Base-by-base conservation (phyloP, 306 rosid genomes). In the Casuarina cunninghamiana region DNA sequence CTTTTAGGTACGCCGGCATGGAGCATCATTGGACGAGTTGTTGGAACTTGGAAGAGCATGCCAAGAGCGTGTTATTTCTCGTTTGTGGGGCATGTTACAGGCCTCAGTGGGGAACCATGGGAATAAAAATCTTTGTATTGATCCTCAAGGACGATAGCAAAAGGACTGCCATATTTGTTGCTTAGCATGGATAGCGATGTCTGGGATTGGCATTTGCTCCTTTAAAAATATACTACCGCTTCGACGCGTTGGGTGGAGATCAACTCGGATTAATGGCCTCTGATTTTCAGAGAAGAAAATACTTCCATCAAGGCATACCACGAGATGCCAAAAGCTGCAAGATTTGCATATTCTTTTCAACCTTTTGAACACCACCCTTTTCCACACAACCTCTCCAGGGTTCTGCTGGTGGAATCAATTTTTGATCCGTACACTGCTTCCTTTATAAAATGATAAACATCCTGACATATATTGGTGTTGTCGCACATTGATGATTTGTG, bases 91-190 rank as follows among this genome's bases (percentile, higher is more conserved):
- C 83, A 81, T 74, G 65, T 72, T 73, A 77, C 74, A 79, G 83
- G 85, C 54, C 86, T 78, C 82, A 78, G 86, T 19, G 85, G 93
- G 91, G 89, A 87, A 86, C 93, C 89, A 77, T 76, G 4, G 77
- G 93, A 87, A 88, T 85, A 80, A 89, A 84, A 84, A 85, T 84
- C 87, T 83, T 81, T 84, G 13, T 69, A 32, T 80, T 75, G 87
- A 85, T 85, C 84, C 82, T 69, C 75, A 81, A 26, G 32, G 32
- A 26, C 32, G 32, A 26, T 26, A 26, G 32, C 32, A 26, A 77
- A 43, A 3, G 79, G 67, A 45, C 45, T 74, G 66, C 73, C 48
- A 5, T 68, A 8, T 79, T 53, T 53, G 77, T 74, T 75, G 73
- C 71, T 55, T 75, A 53, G 38, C 53, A 38, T 72, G 49, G 78